phyloP scores from a whole-genome alignment of 1,139 yeast species.

The Saccharomycopsis phalli region DNA sequence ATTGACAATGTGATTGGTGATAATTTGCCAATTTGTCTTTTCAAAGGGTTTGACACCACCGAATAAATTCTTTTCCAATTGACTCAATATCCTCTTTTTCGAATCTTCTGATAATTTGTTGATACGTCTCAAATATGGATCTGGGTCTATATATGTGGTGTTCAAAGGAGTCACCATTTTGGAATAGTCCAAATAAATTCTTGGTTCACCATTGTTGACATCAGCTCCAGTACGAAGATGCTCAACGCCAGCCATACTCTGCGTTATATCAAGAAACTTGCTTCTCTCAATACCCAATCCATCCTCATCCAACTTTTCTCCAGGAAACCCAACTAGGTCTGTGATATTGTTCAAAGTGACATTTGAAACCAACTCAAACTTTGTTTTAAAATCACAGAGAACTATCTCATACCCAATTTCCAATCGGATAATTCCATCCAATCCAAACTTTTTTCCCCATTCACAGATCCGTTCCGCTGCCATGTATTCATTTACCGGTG shows the following conservation, averaged over 20 bases:
- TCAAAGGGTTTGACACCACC: conserved; percentile 22
- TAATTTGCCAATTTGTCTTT: conserved; percentile 41
- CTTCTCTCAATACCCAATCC: conserved; percentile 24
- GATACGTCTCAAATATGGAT: conserved; percentile 39
- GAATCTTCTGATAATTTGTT: conserved; percentile 30
- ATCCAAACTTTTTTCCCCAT: conserved; percentile 40
- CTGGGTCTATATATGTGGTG: conserved; percentile 36
- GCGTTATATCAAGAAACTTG: conserved; percentile 24
- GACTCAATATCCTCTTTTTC: conserved; percentile 29
- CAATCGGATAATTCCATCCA: conserved; percentile 44
- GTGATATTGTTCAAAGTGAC: conserved; percentile 31
- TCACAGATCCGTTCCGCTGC: conserved; percentile 39
- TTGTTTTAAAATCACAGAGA: conserved; percentile 40
- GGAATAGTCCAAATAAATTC: conserved; percentile 41
- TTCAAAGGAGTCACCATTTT: conserved; percentile 43
- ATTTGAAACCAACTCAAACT: conserved; percentile 36
- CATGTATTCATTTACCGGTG: conserved; percentile 19
- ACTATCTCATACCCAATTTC: conserved; percentile 50
- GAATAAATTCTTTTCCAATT: conserved; percentile 28
- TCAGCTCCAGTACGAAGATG: conserved; percentile 28
- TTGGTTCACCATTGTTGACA: conserved; percentile 31
- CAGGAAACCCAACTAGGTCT: conserved; percentile 33
- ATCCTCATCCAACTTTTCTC: conserved; percentile 10
- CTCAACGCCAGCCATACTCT: conserved; percentile 33
- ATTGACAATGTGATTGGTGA: conserved; percentile 36